Evolutionary conservation across 2,329 filamentous ascomycete genomes (phyloP), one percentile per base, ranked within the genome.

Genomic region (Fusarium sarcochroum): DNA sequence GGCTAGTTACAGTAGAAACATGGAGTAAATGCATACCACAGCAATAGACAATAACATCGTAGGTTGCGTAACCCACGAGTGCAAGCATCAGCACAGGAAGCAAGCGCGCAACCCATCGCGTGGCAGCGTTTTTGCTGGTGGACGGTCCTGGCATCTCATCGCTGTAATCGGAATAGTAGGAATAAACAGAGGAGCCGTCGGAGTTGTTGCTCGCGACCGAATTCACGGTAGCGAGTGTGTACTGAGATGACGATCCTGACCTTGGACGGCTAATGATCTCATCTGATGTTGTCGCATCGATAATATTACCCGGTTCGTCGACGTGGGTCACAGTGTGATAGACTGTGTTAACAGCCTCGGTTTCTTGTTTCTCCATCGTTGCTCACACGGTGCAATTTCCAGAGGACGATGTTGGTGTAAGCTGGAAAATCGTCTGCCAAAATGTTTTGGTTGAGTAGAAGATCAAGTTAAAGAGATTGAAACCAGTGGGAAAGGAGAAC

Each of bases 71-170:
- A 37, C 84, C 89, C 63, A 93, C 85, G 37, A 87, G 83, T 30
- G 85, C 90, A 34, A 89, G 79, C 40, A 97, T 86, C 50, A 95
- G 76, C 38, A 90, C 70, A 6, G 94, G 94, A 58, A 97, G 89
- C 57, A 91, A 79, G 60, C 90, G 85, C 51, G 79, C 72, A 34
- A 76, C 72, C 77, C 79, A 79, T 56, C 78, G 75, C 41, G 74
- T 76, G 30, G 67, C 75, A 47, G 72, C 60, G 55, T 71, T 69
- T 27, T 74, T 76, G 70, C 74, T 77, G 23, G 71, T 66, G 53
- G 68, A 62, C 47, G 66, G 61, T 41, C 63, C 70, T 58, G 69
- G 66, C 78, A 80, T 81, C 63, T 72, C 76, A 78, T 78, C 54
- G 66, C 67, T 69, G 66, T 60, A 58, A 55, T 56, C 57, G 21